Conservation (phyloP, 495 filamentous ascomycete species). For the Penicillium steckii region DNA sequence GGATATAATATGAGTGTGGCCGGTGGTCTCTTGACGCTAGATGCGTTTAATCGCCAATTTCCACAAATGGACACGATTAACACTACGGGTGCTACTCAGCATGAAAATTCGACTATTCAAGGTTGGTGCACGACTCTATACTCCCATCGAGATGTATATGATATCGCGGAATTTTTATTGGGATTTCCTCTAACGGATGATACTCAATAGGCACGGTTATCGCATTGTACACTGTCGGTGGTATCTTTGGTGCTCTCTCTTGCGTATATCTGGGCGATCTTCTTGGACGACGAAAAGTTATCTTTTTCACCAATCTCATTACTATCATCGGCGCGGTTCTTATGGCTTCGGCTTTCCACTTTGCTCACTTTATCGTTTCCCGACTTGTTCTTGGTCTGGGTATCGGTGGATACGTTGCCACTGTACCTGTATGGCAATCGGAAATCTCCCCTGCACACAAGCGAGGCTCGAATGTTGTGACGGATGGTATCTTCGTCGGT, state of each 20-base stretch:
- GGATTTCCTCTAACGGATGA: background rate
- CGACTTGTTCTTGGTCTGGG: conserved; percentile 59
- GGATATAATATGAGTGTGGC: conserved; percentile 44
- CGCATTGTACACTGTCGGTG: conserved; percentile 34
- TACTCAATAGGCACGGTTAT: conserved; percentile 30
- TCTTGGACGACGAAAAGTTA: conserved; percentile 31
- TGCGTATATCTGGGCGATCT: conserved; percentile 33
- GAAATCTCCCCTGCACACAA: conserved; percentile 60
- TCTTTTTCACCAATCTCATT: conserved; percentile 30
- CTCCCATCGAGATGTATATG: too few species aligned
- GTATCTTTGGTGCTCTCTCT: conserved; percentile 34
- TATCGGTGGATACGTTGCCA: conserved; percentile 62
- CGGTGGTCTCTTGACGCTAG: conserved; percentile 25
- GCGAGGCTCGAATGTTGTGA: conserved; percentile 62
- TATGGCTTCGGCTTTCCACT: conserved; percentile 38
- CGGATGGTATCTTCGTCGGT: conserved; percentile 64
- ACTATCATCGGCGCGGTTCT: conserved; percentile 42
- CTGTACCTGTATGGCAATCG: conserved; percentile 63
- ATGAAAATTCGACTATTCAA: conserved; percentile 28
- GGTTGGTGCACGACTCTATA: conserved; percentile 7
- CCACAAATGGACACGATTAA: conserved; percentile 44
- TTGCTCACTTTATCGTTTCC: conserved; percentile 43
- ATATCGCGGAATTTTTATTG: background rate
- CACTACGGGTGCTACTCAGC: conserved; percentile 17
- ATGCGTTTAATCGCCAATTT: conserved; percentile 37